Base-by-base conservation (phyloP, 1,284 basidiomycete genomes). In the Ceraceosorus guamensis region DNA sequence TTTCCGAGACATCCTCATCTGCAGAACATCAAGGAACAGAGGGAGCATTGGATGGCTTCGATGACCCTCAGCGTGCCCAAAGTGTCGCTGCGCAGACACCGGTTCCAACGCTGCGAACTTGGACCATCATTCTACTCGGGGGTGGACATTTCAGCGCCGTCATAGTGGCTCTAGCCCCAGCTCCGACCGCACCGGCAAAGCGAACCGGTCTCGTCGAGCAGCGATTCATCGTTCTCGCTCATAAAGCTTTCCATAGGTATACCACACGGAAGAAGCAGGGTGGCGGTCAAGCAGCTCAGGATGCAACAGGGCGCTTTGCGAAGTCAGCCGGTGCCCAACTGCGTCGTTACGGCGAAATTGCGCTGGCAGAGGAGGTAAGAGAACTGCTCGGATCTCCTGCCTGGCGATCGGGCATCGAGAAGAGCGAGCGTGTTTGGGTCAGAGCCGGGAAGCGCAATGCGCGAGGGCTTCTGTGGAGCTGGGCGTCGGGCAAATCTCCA, bases 181-280 rank as follows among this genome's bases (percentile, higher is more conserved):
- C 32, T 4, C 48, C 60, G 32, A 63, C 62, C 16, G 59, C 56
- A 33, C 46, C 43, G 6, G 55, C 57, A 16, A 61, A 61, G 49
- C 55, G 54, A 24, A 52, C 16, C 52, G 58, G 14, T 44, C 54
- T 33, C 50, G 47, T 31, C 50, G 57, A 16, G 57, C 50, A 14
- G 47, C 64, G 34, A 31, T 44, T 54, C n/a, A 86, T 92, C 69
- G 83, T 98, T 2, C 70, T 98, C 45, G 82, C 82, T 59, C 90
- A 95, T 75, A 98, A 98, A 79, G 97, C 95, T 0, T 98, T 97
- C 77, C 95, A 98, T 77, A 85, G 95, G 6, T 99, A 99, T 77
- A 99, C 95, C 0, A 98, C 95, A 43, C 88, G 95, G 66, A 82
- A 89, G 64, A 98, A 98, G 77, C 95, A 99, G 80, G 95, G 95